Evolutionary conservation across 106 monocot genomes (phyloP), one percentile per base, ranked within the genome.

Genomic region (Dendrobium catenatum): DNA sequence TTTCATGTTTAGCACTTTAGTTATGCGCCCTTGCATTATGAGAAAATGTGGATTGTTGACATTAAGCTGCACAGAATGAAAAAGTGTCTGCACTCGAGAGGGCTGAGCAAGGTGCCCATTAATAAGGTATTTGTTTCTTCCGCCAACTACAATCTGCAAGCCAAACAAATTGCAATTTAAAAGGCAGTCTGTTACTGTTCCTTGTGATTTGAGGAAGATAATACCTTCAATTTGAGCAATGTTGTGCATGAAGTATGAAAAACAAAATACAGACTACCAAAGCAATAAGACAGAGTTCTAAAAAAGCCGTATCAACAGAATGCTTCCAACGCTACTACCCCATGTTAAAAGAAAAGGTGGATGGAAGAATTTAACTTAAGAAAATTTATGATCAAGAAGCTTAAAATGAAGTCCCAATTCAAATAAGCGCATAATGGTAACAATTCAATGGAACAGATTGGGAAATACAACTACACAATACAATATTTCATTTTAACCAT

Each of bases 11-110:
- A 95, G 80, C 66, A 98, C 98, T 84, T 98, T 98, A 18, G 95
- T 98, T 20, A 95, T 98, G 40, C 98, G 93, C 19, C 98, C 98
- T 98, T 98, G 98, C 95, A 95, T 98, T 73, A 98, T 95, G 7
- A 98, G 89, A 44, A 98, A 98, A 86, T 98, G 98, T 22, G 98
- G 98, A 73, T 98, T 98, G 61, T 98, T 98, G 59, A 95, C 98
- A 81, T 98, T 98, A 47, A 98, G 95, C 83, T 98, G 95, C 31
- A 98, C 93, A 24, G 95, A 98, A 76, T 98, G 98, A 82, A 98
- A 98, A 68, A 98, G 91, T 42, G 86, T 98, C 85, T 95, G 95
- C 64, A 98, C 98, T 2, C 91, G 84, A 79, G 98, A 91, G 76
- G 98, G 98, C 76, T 95, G 95, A 7, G 98, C 95, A 48, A 89